Conservation (phyloP, 2,329 filamentous ascomycete species). For the Trichoderma atroviride region DNA sequence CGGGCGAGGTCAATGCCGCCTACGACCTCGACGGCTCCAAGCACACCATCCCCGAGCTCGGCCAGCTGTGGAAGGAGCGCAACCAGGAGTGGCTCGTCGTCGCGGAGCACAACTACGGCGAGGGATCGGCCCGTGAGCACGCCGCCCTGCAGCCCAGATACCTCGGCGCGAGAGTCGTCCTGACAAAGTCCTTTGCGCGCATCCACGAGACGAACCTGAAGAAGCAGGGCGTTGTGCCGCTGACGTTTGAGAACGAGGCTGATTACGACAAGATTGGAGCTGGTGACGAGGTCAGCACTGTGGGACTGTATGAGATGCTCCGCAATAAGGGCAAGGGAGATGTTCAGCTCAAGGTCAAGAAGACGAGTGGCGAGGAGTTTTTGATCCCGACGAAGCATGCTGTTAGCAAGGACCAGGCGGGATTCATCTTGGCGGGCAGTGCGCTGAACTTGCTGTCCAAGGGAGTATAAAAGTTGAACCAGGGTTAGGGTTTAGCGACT, state of each 20-base stretch:
- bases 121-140: slow-evolving; percentile 86
- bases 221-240: slow-evolving; percentile 94
- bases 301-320: slow-evolving; percentile 83
- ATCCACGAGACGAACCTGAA: slow-evolving; percentile 97
- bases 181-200: slow-evolving; percentile 84
- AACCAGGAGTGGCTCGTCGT: slow-evolving; percentile 87
- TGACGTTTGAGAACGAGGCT: slow-evolving; percentile 84
- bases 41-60: slow-evolving; percentile 84
- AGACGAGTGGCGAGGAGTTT: slow-evolving; percentile 63
- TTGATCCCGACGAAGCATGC: slow-evolving; percentile 82
- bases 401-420: slow-evolving; percentile 85
- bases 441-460: slow-evolving; percentile 88
- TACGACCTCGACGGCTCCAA: slow-evolving; percentile 80
- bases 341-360: slow-evolving; percentile 70
- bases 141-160: slow-evolving; percentile 90
- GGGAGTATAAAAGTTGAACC: slow-evolving; percentile 36
- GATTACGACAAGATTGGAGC: slow-evolving; percentile 86
- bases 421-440: slow-evolving; percentile 90
- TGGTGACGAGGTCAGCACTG: slow-evolving; percentile 79
- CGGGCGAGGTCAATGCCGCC: slow-evolving; percentile 87
- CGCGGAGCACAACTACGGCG: slow-evolving; percentile 96
- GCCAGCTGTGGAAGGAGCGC: slow-evolving; percentile 76
- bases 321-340: slow-evolving; percentile 75
- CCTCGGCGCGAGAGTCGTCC: slow-evolving; percentile 80
- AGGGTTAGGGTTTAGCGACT: background rate